A percentile compares a stretch with the other conserved stretches of the same genome.
Evolutionary conservation across 768 basidiomycete species (phyloP).

Genomic region (Leccinum disarticulatum): DNA sequence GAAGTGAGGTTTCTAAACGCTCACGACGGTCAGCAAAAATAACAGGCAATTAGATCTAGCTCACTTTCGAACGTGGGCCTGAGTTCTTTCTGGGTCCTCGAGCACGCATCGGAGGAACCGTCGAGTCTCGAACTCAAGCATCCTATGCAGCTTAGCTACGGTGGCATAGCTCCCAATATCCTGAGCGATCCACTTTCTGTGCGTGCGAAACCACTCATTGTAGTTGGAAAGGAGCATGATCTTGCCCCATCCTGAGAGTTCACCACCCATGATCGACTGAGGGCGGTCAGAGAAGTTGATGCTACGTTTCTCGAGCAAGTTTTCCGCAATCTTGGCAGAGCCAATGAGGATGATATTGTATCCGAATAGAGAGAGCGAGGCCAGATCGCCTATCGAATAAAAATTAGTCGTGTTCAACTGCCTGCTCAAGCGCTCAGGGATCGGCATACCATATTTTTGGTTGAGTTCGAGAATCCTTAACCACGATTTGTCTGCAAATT

Average conservation of each 20-base stretch:
- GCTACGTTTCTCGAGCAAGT: conserved; percentile 48
- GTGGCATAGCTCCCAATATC: conserved; percentile 13
- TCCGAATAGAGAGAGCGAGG: conserved; percentile 11
- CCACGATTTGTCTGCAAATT: conserved; percentile 10
- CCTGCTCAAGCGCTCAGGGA: not conserved
- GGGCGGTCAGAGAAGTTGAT: conserved; percentile 39
- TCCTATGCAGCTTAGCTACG: conserved; percentile 11
- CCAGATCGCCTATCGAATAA: conserved; percentile 14
- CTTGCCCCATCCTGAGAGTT: conserved; percentile 23
- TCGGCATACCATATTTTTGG: conserved; percentile 9
- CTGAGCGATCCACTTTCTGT: conserved; percentile 21
- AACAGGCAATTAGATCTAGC: not conserved
- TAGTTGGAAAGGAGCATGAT: conserved; percentile 18
- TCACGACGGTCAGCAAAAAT: not conserved
- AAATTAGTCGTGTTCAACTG: not conserved
- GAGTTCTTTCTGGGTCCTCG: conserved; percentile 3
- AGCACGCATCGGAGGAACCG: conserved; percentile 12
- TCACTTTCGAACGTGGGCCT: not conserved
- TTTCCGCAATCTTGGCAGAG: conserved; percentile 39
- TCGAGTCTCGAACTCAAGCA: conserved; percentile 22
- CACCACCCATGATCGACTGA: conserved; percentile 19
- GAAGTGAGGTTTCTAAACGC: conserved; percentile 15
- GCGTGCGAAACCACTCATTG: conserved; percentile 14
- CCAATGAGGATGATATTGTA: conserved; percentile 45
- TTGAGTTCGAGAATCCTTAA: conserved; percentile 12